Evolutionary conservation across 768 basidiomycete species (phyloP).

Genomic region (Lactarius quietus): DNA sequence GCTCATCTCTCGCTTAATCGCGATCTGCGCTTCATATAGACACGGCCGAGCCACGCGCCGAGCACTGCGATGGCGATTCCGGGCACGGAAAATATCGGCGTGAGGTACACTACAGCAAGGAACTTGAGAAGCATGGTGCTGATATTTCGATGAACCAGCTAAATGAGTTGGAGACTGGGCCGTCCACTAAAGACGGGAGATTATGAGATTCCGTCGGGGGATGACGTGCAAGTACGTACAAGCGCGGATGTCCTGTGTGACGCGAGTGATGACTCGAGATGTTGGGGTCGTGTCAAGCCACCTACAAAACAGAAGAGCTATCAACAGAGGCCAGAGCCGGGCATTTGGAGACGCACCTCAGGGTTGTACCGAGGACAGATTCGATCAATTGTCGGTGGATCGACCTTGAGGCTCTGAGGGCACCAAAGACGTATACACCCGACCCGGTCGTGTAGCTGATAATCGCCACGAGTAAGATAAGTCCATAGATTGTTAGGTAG

Average conservation of each 20-base stretch:
- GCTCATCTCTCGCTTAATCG: conserved; percentile 55
- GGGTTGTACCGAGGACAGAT: conserved; percentile 55
- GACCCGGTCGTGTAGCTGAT: conserved; percentile 36
- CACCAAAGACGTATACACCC: conserved; percentile 44
- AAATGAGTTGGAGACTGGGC: conserved; percentile 32
- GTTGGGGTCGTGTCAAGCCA: conserved; percentile 51
- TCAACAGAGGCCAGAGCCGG: not conserved
- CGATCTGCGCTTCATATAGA: conserved; percentile 55
- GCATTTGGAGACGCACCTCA: conserved; percentile 48
- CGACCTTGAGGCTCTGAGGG: conserved; percentile 48
- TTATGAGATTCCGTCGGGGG: not conserved
- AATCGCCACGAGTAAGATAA: conserved; percentile 35
- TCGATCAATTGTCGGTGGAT: conserved; percentile 52
- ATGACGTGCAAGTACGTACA: conserved; percentile 25
- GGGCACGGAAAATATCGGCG: conserved; percentile 41
- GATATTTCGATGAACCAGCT: conserved; percentile 33
- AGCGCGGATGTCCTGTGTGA: conserved; percentile 59
- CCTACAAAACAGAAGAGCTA: conserved; percentile 27
- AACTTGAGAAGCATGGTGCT: conserved; percentile 38
- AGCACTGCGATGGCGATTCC: conserved; percentile 36
- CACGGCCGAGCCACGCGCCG: conserved; percentile 43
- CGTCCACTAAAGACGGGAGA: conserved; percentile 33
- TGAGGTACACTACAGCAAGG: conserved; percentile 36
- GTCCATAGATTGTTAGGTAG: conserved; percentile 46
- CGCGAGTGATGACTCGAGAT: conserved; percentile 60